These are phyloP conservation scores for Mycosphaerella sp. DNA, from an alignment of 2,329 filamentous ascomycete genomes.

Conservation along the genomic window DNA sequence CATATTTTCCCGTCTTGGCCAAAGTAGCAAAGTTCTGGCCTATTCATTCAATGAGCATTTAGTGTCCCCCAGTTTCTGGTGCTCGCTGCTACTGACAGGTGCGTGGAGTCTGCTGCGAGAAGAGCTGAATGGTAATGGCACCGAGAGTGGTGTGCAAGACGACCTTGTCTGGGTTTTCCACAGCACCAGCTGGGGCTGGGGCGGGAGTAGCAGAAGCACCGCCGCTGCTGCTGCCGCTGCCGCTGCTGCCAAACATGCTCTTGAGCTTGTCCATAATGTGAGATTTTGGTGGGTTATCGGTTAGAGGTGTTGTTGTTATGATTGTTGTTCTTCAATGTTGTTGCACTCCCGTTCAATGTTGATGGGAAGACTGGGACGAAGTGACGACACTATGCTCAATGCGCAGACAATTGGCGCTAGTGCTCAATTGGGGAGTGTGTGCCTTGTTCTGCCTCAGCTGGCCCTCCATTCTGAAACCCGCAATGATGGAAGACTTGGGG, in stretches of 20 bases:
- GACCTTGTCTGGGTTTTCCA: slow-evolving; percentile 17
- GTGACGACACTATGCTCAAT: neutral
- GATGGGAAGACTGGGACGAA: neutral
- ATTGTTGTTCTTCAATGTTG: neutral
- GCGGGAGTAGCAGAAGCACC: neutral
- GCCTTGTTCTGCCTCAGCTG: neutral
- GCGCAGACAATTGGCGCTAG: neutral
- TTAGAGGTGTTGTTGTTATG: neutral
- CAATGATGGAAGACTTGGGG: no score
- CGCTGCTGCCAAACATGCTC: slow-evolving; percentile 18
- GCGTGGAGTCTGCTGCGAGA: slow-evolving; percentile 29
- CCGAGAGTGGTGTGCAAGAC: slow-evolving; percentile 32
- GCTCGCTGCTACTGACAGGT: neutral
- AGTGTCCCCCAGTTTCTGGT: no score
- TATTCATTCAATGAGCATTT: slow-evolving; percentile 4
- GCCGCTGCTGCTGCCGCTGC: neutral
- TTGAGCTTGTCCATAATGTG: slow-evolving; percentile 22
- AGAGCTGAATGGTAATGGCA: slow-evolving; percentile 32
- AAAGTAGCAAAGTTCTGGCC: slow-evolving; percentile 33
- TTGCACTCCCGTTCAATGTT: neutral
- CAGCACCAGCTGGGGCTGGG: slow-evolving; percentile 5
- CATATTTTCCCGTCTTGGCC: slow-evolving; percentile 31
- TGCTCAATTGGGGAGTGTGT: neutral
- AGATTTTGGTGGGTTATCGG: neutral
- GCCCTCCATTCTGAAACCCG: no score